Base-by-base conservation (phyloP, 2,329 filamentous ascomycete species). In the Cercospora sesami region DNA sequence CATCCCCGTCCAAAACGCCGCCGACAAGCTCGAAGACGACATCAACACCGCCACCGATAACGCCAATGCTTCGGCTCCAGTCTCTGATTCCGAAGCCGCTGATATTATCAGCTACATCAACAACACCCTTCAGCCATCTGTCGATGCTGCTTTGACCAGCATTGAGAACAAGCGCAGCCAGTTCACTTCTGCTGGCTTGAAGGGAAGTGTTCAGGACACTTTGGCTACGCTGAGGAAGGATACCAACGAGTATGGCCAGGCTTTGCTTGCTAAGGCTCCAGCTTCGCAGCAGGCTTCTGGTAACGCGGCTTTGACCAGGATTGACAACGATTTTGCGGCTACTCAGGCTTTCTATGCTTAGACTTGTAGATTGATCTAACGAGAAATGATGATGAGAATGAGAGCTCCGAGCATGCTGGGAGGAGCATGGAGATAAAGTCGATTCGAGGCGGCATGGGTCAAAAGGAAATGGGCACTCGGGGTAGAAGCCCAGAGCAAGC, bases 301-400 rank as follows among this genome's bases (percentile, higher is more conserved):
- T 16, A 48, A 71, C 28, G 68, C 71, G n/a, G 69, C 68, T 21
- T 62, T 68, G 30, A 39, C 59, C 55, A 71, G 69, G 65, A 67
- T 88, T 82, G 26, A 85, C 79, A 51, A 81, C 73, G 21, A 83
- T 74, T 48, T 72, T 58, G 60, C 69, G 21, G 55, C 51, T 45
- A 66, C 59, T 36, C 59, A 60, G 59, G 59, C 59, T 60, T 60
- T 45, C 59, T 60, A 60, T 36, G 59, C 59, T 21, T 48, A 48
- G 18, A 21, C 4, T n/a, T 45, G 9, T 21, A 21, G 4, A 48
- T 48, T 6, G 3, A 14, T 23, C 8, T 48, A 12, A 21, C 14
- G 42, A 48, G 42, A 48, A 48, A 48, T 48, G 42, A 39, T 16
- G 5, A 16, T 3, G 33, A 16, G 5, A 39, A 39, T 39, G 33